A percentile compares a stretch with the other conserved stretches of the same genome.
Conservation (phyloP, 2,329 filamentous ascomycete species). For the Arthroderma uncinatum region DNA sequence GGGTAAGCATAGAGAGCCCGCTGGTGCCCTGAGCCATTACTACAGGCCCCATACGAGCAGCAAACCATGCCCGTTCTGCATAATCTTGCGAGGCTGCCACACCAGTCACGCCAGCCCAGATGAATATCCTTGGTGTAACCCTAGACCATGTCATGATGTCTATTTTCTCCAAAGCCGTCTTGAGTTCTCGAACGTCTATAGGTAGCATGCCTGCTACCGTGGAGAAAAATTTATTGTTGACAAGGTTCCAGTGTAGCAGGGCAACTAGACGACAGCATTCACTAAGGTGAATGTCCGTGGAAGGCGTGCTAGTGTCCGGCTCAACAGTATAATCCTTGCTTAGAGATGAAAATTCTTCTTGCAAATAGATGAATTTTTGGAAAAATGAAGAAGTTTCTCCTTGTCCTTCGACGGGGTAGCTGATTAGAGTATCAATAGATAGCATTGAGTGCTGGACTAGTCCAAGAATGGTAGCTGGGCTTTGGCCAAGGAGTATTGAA, state of each 20-base stretch:
- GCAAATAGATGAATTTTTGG: background rate
- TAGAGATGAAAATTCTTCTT: background rate
- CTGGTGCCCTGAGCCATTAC: conserved; percentile 5
- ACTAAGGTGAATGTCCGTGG: background rate
- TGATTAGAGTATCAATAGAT: background rate
- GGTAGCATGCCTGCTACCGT: background rate
- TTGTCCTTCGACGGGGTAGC: background rate
- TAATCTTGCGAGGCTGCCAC: conserved; percentile 2
- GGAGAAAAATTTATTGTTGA: background rate
- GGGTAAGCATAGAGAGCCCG: background rate
- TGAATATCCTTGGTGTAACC: conserved; percentile 7
- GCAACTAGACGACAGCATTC: conserved; percentile 8
- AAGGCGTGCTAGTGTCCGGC: background rate
- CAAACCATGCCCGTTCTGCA: conserved; percentile 8
- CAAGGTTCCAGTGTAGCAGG: conserved; percentile 4
- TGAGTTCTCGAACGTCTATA: background rate
- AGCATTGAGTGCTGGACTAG: background rate
- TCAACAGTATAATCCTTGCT: background rate
- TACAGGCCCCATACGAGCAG: conserved; percentile 4
- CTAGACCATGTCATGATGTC: conserved; percentile 7
- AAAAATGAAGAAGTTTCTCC: background rate
- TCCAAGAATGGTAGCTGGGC: background rate
- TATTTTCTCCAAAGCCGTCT: background rate
- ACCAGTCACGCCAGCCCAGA: conserved; percentile 9
- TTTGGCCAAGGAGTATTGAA: background rate